Evolutionary conservation across 345 rosid genomes (phyloP).

Genomic region (Citrus unshiu): DNA sequence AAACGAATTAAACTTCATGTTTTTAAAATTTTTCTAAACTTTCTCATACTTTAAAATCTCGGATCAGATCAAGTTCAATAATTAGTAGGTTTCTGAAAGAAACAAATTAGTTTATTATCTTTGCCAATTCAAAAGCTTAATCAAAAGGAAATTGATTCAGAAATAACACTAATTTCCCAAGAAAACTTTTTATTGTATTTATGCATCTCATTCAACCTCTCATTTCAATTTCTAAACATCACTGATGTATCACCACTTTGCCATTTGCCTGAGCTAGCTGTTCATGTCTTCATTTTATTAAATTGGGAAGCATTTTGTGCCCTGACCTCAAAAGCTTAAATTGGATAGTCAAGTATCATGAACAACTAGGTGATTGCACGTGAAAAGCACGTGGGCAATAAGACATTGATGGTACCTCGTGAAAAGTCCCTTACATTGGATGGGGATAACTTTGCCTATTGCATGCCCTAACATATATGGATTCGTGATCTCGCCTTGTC

Average conservation of each 20-base stretch:
- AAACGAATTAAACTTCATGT: too few species aligned
- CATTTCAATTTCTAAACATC: not conserved
- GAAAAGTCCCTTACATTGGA: constrained; percentile 15
- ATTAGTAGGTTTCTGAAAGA: not conserved
- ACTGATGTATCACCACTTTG: not conserved
- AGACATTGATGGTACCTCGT: constrained; percentile 7
- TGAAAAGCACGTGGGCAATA: constrained; percentile 22
- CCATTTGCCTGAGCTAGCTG: not conserved
- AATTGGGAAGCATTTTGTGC: not conserved
- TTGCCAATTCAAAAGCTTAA: not conserved
- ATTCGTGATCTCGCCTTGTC: constrained; percentile 15
- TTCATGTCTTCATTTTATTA: not conserved
- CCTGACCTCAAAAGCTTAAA: not conserved
- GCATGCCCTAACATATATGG: not conserved
- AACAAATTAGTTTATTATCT: not conserved
- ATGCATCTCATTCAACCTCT: not conserved
- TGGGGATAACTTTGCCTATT: constrained; percentile 6
- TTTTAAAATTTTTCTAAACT: too few species aligned
- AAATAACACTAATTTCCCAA: not conserved
- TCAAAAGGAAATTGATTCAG: not conserved
- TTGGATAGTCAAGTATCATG: constrained; percentile 1
- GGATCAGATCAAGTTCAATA: too few species aligned
- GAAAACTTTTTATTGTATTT: not conserved
- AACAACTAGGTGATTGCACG: constrained; percentile 17
- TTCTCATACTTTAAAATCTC: rapidly evolving